phyloP scores from a whole-genome alignment of 2,329 filamentous ascomycete species.

The Hortaea sp. region DNA sequence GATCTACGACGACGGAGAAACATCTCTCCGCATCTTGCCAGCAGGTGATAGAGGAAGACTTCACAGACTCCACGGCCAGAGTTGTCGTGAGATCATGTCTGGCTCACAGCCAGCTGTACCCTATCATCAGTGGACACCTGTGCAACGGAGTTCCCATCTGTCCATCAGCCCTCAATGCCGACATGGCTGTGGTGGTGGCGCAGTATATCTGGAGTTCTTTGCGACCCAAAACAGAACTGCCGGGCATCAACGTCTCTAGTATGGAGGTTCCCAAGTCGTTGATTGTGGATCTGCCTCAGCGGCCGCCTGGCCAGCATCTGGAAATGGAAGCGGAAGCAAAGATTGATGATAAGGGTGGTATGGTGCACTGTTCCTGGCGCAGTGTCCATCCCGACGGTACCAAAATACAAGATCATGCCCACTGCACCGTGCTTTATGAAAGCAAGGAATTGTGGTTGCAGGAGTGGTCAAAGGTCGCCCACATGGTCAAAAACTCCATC shows the following conservation, averaged over 20 bases:
- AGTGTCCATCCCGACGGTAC: constrained; percentile 14
- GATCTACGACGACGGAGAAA: background rate
- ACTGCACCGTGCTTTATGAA: constrained; percentile 16
- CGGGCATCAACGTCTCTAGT: constrained; percentile 17
- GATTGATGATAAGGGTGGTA: constrained; percentile 3
- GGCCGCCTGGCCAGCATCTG: constrained; percentile 13
- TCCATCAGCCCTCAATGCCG: constrained; percentile 23
- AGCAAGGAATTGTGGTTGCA: constrained; percentile 9
- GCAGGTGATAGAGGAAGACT: constrained; percentile 10
- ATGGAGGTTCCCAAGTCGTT: constrained; percentile 19
- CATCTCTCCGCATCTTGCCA: constrained; percentile 17
- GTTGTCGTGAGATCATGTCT: constrained; percentile 18
- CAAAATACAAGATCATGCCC: constrained; percentile 16
- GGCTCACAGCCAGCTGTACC: constrained; percentile 12
- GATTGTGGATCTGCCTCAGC: constrained; percentile 13
- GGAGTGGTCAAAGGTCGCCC: constrained; percentile 11
- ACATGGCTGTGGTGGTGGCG: constrained; percentile 24
- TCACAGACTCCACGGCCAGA: constrained; percentile 5
- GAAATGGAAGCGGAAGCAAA: constrained; percentile 15
- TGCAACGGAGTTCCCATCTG: constrained; percentile 24
- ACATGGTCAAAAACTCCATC: constrained; percentile 12
- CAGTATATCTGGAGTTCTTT: constrained; percentile 13
- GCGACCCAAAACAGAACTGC: constrained; percentile 3
- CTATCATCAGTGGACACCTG: constrained; percentile 21
- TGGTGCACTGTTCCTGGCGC: constrained; percentile 13